Evolutionary conservation across 2,329 filamentous ascomycete species (phyloP).

Genomic region (Beauveria sp.): DNA sequence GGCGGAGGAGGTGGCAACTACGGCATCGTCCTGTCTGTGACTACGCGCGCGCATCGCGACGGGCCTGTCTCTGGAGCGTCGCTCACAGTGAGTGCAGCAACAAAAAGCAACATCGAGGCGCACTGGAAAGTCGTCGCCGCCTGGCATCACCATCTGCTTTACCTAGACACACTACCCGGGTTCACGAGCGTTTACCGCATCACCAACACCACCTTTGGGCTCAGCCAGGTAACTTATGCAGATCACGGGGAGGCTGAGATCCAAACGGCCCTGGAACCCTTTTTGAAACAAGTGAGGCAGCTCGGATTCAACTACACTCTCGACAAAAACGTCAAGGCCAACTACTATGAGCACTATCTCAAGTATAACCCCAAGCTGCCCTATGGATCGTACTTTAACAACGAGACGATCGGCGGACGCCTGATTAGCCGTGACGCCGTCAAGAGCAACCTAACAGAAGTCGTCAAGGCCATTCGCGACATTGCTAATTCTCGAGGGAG

Average conservation of each 20-base stretch:
- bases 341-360: constrained; percentile 31
- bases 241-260: not conserved
- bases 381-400: constrained; percentile 18
- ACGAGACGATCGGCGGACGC: constrained; percentile 33
- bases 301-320: not conserved
- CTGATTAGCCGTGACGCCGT: constrained; percentile 32
- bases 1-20: constrained; percentile 55
- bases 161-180: not conserved
- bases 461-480: constrained; percentile 18
- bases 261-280: not conserved
- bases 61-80: constrained; percentile 30
- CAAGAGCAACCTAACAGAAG: not conserved
- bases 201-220: not conserved
- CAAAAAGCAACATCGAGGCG: constrained; percentile 13
- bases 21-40: constrained; percentile 48
- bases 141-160: constrained; percentile 33
- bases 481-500: constrained; percentile 3
- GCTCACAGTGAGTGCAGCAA: constrained; percentile 32
- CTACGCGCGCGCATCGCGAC: constrained; percentile 16
- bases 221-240: not conserved
- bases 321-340: constrained; percentile 32
- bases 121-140: constrained; percentile 15
- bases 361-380: not conserved
- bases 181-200: constrained; percentile 2
- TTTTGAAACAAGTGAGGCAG: not conserved